These are phyloP conservation scores for Larix sibirica DNA, from an alignment of 83 land plant species.

Conservation along the genomic window DNA sequence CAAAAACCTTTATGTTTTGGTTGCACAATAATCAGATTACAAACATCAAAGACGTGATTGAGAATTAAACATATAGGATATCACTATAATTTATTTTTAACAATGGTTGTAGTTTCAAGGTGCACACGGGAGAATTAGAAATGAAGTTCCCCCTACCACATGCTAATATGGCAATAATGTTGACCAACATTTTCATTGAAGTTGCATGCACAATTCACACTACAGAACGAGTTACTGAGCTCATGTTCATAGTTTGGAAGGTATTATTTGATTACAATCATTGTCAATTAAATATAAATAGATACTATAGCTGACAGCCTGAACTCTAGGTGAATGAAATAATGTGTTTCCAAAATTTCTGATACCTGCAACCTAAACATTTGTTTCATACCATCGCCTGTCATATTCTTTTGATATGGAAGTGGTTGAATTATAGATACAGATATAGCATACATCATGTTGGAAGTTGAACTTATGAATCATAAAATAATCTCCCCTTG, in stretches of 20 bases:
- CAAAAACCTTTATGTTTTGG: background rate
- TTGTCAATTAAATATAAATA: background rate
- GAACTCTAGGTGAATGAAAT: background rate
- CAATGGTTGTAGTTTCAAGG: background rate
- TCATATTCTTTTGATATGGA: background rate
- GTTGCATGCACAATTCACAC: background rate
- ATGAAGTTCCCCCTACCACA: background rate
- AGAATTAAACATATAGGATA: background rate
- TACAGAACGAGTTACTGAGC: background rate
- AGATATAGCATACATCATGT: background rate
- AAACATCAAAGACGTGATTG: background rate
- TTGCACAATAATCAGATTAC: background rate
- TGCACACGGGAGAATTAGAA: background rate
- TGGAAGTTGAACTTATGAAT: background rate
- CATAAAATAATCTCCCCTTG: conserved; percentile 48
- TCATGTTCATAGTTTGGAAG: background rate
- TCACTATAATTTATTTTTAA: background rate
- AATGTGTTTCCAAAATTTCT: background rate
- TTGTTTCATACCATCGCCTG: background rate
- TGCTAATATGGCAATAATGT: background rate
- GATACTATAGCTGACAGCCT: background rate
- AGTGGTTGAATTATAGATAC: background rate
- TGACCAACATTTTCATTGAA: background rate
- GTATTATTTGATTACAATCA: too few relatives aligned
- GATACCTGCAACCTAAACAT: background rate